Evolutionary conservation across 2,329 filamentous ascomycete genomes (phyloP), one percentile per base, ranked within the genome.

Genomic region (Colletotrichum siamense): DNA sequence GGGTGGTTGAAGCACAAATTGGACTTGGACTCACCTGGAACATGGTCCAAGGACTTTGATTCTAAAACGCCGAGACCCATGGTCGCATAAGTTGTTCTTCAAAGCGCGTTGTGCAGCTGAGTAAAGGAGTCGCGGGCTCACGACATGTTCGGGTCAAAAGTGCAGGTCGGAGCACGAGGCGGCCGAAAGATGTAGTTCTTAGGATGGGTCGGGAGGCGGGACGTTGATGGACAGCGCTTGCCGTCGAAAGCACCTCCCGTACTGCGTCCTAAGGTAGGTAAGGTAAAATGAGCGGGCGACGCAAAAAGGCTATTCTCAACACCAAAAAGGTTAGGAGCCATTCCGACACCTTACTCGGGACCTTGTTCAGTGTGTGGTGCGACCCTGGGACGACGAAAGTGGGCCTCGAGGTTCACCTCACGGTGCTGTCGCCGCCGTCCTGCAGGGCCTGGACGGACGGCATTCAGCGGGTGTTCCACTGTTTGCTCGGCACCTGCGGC

Each of bases 1-100:
- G 63, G 44, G 64, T 34, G 22, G 16, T 24, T 15, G 30, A 18
- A 39, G 18, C 39, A 49, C 18, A 49, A 49, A 49, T 26, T 16
- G 72, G 26, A 30, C 10, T 22, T 52, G 24, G 39, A 72, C 71
- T 82, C 87, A 96, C 95, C 95, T 76, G 95, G 95, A 77, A 96
- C 95, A 84, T 95, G 90, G 80, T 91, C 90, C 79, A 92, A 88
- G 80, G 89, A 88, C 81, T 83, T 88, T 81, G 94, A 91, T 80
- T 96, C 92, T 75, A 97, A 88, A 75, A 98, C 92, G 68, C 95
- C 94, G 78, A 97, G 88, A 61, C 92, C 92, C 93, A 94, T 94
- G 69, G 77, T 85, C 81, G 69, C 66, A 55, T 44, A 52, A 67
- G 30, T 49, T 16, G 65, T 22, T 28, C 39, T 39, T 39, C 44